Conservation (phyloP, 163 green algal species). For the Scenedesmus sp. region DNA sequence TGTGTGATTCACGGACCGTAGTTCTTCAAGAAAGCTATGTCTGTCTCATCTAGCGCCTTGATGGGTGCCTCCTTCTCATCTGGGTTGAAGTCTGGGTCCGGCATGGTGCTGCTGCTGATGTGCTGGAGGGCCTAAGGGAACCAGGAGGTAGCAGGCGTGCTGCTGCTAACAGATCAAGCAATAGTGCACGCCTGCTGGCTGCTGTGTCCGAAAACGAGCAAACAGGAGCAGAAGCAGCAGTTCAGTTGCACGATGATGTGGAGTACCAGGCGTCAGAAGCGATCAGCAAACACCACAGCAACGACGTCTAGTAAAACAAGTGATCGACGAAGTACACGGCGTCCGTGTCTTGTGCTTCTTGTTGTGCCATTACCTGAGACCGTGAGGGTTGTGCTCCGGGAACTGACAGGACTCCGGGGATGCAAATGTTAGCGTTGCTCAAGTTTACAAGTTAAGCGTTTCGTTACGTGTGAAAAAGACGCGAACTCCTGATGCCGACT, state of each 20-base stretch:
- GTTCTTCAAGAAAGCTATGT: slow-evolving; percentile 96
- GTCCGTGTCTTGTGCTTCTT: background rate
- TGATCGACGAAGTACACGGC: background rate
- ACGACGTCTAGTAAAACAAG: background rate
- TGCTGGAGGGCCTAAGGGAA: background rate
- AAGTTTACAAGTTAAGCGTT: background rate
- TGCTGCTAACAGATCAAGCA: background rate
- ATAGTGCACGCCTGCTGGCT: background rate
- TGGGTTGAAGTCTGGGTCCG: slow-evolving; percentile 46
- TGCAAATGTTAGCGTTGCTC: background rate
- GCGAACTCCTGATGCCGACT: background rate
- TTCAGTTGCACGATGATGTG: background rate
- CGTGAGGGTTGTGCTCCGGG: background rate
- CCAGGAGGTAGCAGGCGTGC: background rate
- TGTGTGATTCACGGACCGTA: slow-evolving; percentile 51
- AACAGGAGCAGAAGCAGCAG: background rate
- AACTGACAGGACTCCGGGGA: background rate
- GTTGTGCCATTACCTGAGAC: background rate
- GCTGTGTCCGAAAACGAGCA: background rate
- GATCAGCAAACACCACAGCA: background rate
- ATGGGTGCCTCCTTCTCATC: slow-evolving; percentile 89
- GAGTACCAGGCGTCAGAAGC: background rate
- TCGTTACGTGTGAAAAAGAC: background rate
- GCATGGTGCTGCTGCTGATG: slow-evolving; percentile 25
- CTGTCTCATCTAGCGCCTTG: slow-evolving; percentile 91